Conservation (phyloP, 306 rosid genomes). For the Datisca glomerata region DNA sequence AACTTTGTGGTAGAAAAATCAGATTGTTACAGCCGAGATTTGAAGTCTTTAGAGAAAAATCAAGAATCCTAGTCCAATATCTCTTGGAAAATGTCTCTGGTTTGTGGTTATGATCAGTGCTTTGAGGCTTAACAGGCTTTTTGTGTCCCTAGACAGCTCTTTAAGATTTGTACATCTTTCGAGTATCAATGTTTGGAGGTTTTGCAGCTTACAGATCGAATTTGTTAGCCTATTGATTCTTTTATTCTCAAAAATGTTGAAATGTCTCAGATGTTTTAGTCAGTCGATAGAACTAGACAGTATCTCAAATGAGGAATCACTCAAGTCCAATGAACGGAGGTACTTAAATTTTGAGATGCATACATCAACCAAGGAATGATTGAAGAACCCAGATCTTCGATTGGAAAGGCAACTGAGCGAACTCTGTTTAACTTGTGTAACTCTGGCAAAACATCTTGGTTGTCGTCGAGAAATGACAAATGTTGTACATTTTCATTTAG, state of each 20-base stretch:
- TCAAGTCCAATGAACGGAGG: conserved; percentile 2
- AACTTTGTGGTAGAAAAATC: too few species aligned
- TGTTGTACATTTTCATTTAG: neutral
- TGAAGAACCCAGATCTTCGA: neutral
- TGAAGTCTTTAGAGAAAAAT: too few species aligned
- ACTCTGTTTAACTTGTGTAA: neutral
- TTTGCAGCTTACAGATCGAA: conserved; percentile 7
- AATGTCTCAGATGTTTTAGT: conserved; percentile 7
- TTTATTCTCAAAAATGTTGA: neutral
- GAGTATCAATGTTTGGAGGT: neutral
- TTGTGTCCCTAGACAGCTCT: conserved; percentile 1
- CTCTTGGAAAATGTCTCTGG: neutral
- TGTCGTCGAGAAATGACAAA: neutral
- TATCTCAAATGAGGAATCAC: neutral
- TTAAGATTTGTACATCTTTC: neutral
- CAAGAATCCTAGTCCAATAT: too few species aligned
- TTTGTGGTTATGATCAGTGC: neutral
- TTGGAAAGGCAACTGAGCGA: neutral
- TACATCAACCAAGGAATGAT: neutral
- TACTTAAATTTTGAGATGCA: neutral
- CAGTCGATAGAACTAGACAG: conserved; percentile 4
- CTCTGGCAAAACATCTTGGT: neutral
- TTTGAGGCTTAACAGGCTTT: conserved; percentile 5
- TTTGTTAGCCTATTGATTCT: conserved; percentile 1
- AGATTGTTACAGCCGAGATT: too few species aligned